Conservation (phyloP, 2,329 filamentous ascomycete species). For the Neurospora crassa region DNA sequence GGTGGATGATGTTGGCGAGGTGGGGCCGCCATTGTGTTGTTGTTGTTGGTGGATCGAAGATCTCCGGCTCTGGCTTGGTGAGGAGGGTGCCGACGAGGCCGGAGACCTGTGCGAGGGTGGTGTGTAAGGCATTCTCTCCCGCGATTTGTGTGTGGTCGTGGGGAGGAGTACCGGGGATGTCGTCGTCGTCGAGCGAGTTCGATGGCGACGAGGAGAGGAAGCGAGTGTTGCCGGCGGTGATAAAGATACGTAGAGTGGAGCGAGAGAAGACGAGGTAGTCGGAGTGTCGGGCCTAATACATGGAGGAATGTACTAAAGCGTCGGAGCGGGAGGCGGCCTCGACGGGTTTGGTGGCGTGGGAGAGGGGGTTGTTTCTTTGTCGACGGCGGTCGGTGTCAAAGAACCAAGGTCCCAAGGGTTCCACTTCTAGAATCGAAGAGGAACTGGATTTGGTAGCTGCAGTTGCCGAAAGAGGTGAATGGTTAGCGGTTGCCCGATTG, state of each 20-base stretch:
- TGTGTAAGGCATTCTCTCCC: conserved; percentile 68
- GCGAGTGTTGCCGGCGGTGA: neutral
- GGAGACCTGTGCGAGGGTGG: conserved; percentile 62
- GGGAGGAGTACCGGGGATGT: neutral
- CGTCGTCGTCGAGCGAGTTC: neutral
- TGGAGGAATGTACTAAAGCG: neutral
- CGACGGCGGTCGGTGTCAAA: neutral
- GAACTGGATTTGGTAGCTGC: neutral
- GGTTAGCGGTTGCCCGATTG: neutral
- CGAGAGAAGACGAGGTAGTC: neutral
- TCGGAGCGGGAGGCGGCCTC: neutral
- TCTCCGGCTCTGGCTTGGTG: conserved; percentile 48
- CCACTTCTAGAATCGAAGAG: neutral
- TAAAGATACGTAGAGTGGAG: neutral
- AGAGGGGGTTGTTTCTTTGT: neutral
- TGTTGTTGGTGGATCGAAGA: conserved; percentile 38
- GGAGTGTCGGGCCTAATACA: neutral
- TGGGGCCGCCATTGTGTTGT: conserved; percentile 19
- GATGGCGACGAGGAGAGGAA: neutral
- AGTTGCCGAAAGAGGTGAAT: neutral
- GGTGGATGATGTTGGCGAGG: conserved; percentile 13
- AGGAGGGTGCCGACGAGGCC: conserved; percentile 46
- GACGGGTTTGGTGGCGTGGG: neutral
- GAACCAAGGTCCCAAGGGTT: neutral
- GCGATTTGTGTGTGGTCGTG: neutral